Conservation (phyloP, 140 eudicot species). For the Cichorium intybus region DNA sequence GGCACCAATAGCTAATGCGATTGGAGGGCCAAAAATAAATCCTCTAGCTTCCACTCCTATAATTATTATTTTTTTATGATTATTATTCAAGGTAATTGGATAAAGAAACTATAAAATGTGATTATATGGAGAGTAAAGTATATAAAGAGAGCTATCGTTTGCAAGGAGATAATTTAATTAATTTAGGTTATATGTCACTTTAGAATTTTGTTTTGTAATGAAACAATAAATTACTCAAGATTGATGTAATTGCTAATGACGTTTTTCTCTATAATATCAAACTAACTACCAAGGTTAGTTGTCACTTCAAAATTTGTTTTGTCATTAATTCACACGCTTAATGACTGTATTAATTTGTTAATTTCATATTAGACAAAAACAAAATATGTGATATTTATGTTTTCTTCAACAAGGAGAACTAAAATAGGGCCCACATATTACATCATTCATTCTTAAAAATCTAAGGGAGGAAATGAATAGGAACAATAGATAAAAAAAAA, state of each 20-base stretch:
- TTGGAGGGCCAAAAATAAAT: conserved; percentile 88
- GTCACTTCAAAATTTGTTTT: conserved; percentile 5
- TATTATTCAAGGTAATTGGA: conserved; percentile 5
- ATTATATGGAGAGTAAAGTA: neutral
- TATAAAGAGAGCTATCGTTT: neutral
- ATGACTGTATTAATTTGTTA: conserved; percentile 13
- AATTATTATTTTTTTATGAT: neutral
- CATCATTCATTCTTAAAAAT: conserved; percentile 19
- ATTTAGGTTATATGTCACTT: conserved; percentile 12
- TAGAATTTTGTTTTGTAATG: conserved; percentile 3
- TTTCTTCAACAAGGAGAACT: neutral
- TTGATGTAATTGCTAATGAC: conserved; percentile 23
- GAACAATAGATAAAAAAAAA: neutral
- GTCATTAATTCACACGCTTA: conserved; percentile 9
- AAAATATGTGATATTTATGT: conserved; percentile 19
- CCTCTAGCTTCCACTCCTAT: conserved; percentile 99
- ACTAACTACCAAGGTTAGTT: conserved; percentile 20
- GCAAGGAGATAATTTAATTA: neutral
- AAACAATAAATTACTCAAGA: conserved; percentile 13
- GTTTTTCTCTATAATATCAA: conserved; percentile 21
- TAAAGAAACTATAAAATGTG: neutral
- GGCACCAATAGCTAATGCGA: conserved; percentile 96
- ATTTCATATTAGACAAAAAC: conserved; percentile 25
- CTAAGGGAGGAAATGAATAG: neutral
- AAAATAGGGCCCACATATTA: conserved; percentile 27